phyloP scores from a whole-genome alignment of 1,284 basidiomycete species.

The Sanguinoderma infundibulare region DNA sequence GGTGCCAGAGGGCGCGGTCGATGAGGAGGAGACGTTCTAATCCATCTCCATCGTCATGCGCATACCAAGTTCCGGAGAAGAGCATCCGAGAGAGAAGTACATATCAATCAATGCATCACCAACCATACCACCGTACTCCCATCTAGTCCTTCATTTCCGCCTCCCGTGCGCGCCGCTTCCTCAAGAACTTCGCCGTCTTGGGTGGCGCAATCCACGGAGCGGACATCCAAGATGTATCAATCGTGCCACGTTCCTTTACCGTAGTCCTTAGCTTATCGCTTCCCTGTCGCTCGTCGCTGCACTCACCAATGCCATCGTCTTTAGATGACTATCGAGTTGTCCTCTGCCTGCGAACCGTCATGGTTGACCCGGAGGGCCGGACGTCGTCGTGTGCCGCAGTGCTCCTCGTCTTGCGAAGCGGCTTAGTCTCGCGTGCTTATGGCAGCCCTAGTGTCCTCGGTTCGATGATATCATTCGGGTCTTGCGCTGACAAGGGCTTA shows the following conservation, averaged over 20 bases:
- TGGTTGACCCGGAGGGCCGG: not conserved
- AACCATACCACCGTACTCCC: slow-evolving; percentile 17
- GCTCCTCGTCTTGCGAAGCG: no score
- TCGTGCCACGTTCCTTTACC: slow-evolving; percentile 4
- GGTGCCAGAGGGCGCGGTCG: slow-evolving; percentile 34
- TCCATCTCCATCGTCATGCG: slow-evolving; percentile 2
- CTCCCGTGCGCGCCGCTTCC: not conserved
- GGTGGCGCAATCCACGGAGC: not conserved
- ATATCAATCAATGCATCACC: not conserved
- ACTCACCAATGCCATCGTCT: not conserved
- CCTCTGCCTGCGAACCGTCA: slow-evolving; percentile 5
- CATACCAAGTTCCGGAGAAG: not conserved
- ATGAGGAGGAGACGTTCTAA: slow-evolving; percentile 37
- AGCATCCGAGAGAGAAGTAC: slow-evolving; percentile 11
- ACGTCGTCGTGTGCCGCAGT: not conserved
- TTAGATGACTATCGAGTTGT: slow-evolving; percentile 3
- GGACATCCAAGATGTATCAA: slow-evolving; percentile 11
- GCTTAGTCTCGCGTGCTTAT: no score
- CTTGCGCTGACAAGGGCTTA: no score
- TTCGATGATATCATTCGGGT: no score
- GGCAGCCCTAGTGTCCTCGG: no score
- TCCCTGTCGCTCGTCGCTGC: slow-evolving; percentile 1
- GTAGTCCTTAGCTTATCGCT: slow-evolving; percentile 2
- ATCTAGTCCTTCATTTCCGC: slow-evolving; percentile 23
- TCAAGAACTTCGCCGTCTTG: not conserved